Evolutionary conservation across 2,329 filamentous ascomycete genomes (phyloP).

Genomic region (Chalara sp.): DNA sequence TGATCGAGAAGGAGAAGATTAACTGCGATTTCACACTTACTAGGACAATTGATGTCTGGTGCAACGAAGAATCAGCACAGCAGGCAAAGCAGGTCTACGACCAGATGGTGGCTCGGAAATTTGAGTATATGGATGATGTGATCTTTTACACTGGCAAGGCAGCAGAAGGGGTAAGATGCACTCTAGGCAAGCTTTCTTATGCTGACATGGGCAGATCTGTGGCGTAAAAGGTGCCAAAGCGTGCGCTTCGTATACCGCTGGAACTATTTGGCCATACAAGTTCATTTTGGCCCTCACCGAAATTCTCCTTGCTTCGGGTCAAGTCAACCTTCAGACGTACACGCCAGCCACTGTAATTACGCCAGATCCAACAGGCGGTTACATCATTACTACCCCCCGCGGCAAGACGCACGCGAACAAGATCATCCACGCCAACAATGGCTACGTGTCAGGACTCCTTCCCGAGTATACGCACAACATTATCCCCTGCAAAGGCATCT

Average conservation of each 20-base stretch:
- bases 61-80: constrained; percentile 23
- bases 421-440: constrained; percentile 62
- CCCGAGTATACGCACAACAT: constrained; percentile 54
- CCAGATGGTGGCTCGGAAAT: constrained; percentile 10
- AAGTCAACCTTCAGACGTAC: constrained; percentile 44
- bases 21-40: constrained; percentile 35
- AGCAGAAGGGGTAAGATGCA: constrained; percentile 5
- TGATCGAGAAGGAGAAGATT: constrained; percentile 31
- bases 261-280: constrained; percentile 48
- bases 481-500: constrained; percentile 49
- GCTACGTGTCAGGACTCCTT: constrained; percentile 54
- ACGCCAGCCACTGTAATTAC: constrained; percentile 33
- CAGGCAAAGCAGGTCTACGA: constrained; percentile 7
- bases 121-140: constrained; percentile 11
- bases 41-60: constrained; percentile 30
- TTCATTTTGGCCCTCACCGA: constrained; percentile 45
- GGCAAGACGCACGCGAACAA: constrained; percentile 45
- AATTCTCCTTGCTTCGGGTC: constrained; percentile 33
- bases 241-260: constrained; percentile 4
- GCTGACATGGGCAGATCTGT: constrained; percentile 6
- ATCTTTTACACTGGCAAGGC: constrained; percentile 5
- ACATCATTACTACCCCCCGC: constrained; percentile 41
- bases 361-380: constrained; percentile 28
- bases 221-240: constrained; percentile 6
- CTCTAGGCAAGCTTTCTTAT: background rate